Percentiles rank a stretch among this genome's conserved stretches.
Conservation (phyloP, 176 grass and related monocot genomes). For the Aechmea fasciata region DNA sequence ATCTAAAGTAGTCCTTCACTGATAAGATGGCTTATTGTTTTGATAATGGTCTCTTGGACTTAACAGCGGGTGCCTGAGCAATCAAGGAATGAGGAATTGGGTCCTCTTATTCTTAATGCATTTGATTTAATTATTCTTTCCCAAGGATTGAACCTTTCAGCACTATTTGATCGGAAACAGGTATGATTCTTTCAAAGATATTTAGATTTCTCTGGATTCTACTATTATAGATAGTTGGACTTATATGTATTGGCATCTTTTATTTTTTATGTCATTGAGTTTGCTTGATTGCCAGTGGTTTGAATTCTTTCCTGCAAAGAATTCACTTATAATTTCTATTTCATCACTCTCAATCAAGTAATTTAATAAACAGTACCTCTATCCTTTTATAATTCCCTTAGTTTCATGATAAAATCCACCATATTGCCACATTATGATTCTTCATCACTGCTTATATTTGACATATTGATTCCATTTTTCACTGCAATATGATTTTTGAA, state of each 20-base stretch:
- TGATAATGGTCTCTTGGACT: conserved; percentile 11
- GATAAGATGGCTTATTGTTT: neutral
- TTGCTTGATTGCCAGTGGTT: no score
- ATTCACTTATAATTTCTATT: no score
- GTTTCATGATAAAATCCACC: no score
- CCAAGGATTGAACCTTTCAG: conserved; percentile 74
- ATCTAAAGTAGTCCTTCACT: neutral
- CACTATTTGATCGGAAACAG: conserved; percentile 85
- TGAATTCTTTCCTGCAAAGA: no score
- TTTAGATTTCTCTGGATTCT: neutral
- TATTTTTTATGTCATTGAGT: no score
- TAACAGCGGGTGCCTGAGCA: conserved; percentile 38
- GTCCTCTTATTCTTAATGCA: conserved; percentile 90
- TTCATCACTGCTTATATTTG: conserved; percentile 1
- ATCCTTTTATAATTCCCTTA: no score
- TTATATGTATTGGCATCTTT: neutral
- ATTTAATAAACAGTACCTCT: no score
- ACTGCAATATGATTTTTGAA: conserved; percentile 20
- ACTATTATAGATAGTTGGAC: neutral
- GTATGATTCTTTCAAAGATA: conserved; percentile 23
- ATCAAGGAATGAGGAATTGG: conserved; percentile 52
- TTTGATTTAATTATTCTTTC: conserved; percentile 94
- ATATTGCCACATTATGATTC: no score
- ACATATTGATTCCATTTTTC: conserved; percentile 9
- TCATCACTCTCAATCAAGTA: no score